A percentile compares a stretch with the other conserved stretches of the same genome.
These are phyloP conservation scores for Agrocybe praecox DNA, from an alignment of 768 basidiomycete species.

Conservation along the genomic window DNA sequence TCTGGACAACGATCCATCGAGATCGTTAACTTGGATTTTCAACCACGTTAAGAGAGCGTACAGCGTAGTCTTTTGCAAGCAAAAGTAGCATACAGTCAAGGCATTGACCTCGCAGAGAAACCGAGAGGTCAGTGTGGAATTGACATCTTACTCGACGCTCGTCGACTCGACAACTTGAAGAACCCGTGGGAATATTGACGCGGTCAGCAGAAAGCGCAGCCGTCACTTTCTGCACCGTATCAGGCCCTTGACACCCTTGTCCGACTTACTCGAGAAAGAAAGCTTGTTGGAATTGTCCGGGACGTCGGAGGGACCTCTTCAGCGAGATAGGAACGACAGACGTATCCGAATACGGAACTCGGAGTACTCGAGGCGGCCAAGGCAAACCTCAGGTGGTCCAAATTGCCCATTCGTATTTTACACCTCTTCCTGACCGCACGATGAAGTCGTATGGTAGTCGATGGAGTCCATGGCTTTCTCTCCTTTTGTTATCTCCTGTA, in stretches of 20 bases:
- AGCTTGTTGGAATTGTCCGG: not conserved
- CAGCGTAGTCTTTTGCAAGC: no score
- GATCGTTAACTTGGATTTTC: no score
- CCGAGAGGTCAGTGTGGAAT: no score
- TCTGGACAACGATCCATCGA: no score
- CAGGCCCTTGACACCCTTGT: no score
- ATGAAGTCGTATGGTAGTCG: slow-evolving; percentile 28
- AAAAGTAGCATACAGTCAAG: no score
- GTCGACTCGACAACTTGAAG: not conserved
- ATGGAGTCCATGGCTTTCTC: slow-evolving; percentile 65
- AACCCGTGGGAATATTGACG: not conserved
- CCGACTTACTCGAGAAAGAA: no score
- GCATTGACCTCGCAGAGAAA: no score
- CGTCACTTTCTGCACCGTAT: not conserved
- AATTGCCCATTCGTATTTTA: not conserved
- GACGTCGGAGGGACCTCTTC: not conserved
- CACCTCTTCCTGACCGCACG: not conserved
- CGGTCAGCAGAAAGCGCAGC: not conserved
- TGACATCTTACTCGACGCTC: no score
- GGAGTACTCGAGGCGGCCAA: not conserved
- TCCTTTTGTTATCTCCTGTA: slow-evolving; percentile 56
- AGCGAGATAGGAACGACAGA: not conserved
- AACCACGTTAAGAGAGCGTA: no score
- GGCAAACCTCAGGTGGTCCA: not conserved
- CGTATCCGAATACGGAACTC: not conserved